phyloP scores from a whole-genome alignment of 257 asterid species.

The Solanum etuberosum region DNA sequence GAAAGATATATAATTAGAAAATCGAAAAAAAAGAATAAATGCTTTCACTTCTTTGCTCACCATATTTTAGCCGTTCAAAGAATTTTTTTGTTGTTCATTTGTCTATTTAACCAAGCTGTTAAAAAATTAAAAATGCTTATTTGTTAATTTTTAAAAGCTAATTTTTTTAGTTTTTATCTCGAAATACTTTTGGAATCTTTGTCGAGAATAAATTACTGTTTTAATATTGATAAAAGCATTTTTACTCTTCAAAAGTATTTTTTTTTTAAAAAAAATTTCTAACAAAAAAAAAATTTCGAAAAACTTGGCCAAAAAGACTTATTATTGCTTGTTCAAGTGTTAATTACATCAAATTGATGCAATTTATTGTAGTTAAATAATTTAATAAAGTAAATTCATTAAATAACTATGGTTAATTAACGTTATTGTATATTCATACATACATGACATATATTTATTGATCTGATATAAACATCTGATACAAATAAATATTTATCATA shows the following conservation, averaged over 20 bases:
- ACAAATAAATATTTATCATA: not conserved
- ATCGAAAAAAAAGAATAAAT: not conserved
- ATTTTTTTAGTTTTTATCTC: not conserved
- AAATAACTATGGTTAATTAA: not conserved
- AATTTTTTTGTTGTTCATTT: too few species aligned
- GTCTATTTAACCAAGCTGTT: too few species aligned
- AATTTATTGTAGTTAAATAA: not conserved
- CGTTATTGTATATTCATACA: fast-evolving
- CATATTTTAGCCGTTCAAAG: too few species aligned
- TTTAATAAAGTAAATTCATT: not conserved
- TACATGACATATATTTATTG: not conserved
- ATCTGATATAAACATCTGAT: fast-evolving
- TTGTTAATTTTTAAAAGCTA: not conserved
- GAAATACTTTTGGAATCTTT: fast-evolving
- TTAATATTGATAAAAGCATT: not conserved
- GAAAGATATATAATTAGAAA: not conserved
- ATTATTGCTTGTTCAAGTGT: not conserved
- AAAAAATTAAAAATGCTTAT: too few species aligned
- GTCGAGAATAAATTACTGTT: fast-evolving
- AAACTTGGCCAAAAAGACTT: not conserved
- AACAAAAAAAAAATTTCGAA: not conserved
- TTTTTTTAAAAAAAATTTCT: too few species aligned
- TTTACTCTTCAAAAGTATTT: not conserved
- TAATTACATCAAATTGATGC: not conserved
- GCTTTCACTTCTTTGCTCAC: too few species aligned